Base-by-base conservation (phyloP, 352 stramenopile species). In the Phytopythium chamaehyphon region DNA sequence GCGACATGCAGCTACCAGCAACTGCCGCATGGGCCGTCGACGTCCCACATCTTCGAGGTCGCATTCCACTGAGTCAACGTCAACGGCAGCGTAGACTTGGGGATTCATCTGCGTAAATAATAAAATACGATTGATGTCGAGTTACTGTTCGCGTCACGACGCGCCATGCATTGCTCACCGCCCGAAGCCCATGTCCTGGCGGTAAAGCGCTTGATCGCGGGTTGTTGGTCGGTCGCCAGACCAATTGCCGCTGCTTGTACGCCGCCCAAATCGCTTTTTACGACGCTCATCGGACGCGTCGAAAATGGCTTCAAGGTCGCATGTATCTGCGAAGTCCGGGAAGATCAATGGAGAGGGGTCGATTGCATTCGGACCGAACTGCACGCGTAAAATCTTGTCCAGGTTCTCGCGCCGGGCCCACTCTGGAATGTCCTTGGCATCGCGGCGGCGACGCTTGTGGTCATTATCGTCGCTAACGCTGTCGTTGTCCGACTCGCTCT, bases 231-330 rank as follows among this genome's bases (percentile, higher is more conserved):
- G 71, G 63, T 95, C 84, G 8, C 74, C 77, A 23, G 93, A 69
- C 84, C 84, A 95, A 64, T 95, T 93, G 11, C 82, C 84, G 24
- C 79, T 91, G 59, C 84, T 95, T 50, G 78, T 90, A n/a, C 84
- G 72, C 36, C 79, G 71, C 26, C 69, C 57, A 44, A 93, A 95
- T 24, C 74, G 75, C 53, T 88, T 89, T 61, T 92, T 90, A 56
- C 92, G 92, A 2, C 61, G 59, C 9, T 73, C 54, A 40, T 93
- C 82, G 0, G 69, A 82, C 7, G 82, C 71, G 54, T 95, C 67
- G 39, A 93, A 93, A 26, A 95, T 95, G 10, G 78, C 73, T 62
- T 93, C 84, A 2, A 95, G 43, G 54, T 95, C 83, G 55, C 84
- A 95, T 4, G 78, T 84, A 47, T 88, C 81, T 18, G 90, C 74